phyloP scores from a whole-genome alignment of 2,329 filamentous ascomycete genomes.

The Beauveria australis region DNA sequence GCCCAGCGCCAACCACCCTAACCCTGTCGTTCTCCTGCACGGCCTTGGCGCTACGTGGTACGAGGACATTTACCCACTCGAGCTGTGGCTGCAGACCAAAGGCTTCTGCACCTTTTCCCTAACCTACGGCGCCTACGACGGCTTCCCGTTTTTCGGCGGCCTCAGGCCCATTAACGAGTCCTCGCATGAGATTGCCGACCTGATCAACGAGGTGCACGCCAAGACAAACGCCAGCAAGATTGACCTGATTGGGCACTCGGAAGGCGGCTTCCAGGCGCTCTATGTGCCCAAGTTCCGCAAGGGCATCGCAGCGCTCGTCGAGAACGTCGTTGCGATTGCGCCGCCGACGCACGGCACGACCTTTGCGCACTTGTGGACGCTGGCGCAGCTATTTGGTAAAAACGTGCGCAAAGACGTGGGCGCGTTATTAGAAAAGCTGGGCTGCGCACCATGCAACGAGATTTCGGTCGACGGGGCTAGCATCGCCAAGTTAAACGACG shows the following conservation, averaged over 20 bases:
- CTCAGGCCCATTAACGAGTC: constrained; percentile 15
- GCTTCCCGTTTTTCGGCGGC: constrained; percentile 16
- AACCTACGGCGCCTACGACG: constrained; percentile 15
- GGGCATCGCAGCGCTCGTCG: constrained; percentile 12
- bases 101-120: constrained; percentile 17
- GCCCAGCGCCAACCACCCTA: constrained; percentile 10
- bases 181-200: constrained; percentile 14
- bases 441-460: constrained; percentile 15
- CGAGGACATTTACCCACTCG: constrained; percentile 15
- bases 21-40: constrained; percentile 18
- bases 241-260: constrained; percentile 18
- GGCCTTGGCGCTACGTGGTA: constrained; percentile 15
- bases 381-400: constrained; percentile 7
- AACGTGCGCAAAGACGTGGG: background rate
- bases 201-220: constrained; percentile 13
- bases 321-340: constrained; percentile 15
- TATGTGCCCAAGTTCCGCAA: constrained; percentile 16
- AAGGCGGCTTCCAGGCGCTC: constrained; percentile 17
- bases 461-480: constrained; percentile 10
- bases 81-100: constrained; percentile 12
- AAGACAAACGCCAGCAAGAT: constrained; percentile 16
- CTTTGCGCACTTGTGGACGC: constrained; percentile 13
- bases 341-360: constrained; percentile 18
- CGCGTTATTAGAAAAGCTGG: constrained; percentile 10
- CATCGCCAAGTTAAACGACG: constrained; percentile 13